Evolutionary conservation across 768 basidiomycete species (phyloP), one percentile per base, ranked within the genome.

Genomic region (Pulveroboletus ravenelii): DNA sequence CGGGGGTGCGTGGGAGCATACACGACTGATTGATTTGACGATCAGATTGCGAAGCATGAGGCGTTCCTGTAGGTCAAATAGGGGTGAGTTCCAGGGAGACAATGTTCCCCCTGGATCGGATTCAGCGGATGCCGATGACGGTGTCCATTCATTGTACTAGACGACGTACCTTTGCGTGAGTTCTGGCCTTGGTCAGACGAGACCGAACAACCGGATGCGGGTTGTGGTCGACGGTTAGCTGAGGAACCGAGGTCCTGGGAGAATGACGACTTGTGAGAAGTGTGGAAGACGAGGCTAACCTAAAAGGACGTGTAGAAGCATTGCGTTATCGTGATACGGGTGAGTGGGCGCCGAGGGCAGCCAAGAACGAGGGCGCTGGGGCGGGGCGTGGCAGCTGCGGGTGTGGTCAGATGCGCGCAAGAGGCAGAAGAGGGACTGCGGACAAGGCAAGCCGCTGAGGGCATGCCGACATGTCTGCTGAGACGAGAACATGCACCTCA

Each of bases 401-500:
- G 30, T 43, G 45, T 7, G 9, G 34, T 32, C 32, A 27, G 31
- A 45, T 40, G 5, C n/a, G 48, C 32, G 32, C 25, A n/a, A 23
- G 23, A 35, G 32, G 23, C 23, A 18, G 44, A 43, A 31, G n/a
- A n/a, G 40, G 42, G 34, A 18, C n/a, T 38, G 43, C 56, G 56
- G 56, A 38, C 6, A 58, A 54, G 54, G 48, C 12, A 32, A 31
- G 46, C 49, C 57, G 47, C 32, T 8, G 43, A 32, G 40, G 39
- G 23, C 17, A 44, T 59, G 55, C 50, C 50, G 50, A 56, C 34
- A 43, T 14, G 41, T 1, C 34, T 50, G 48, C 55, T 48, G 52
- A 57, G 45, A 48, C 51, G 58, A 32, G 47, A 42, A 62, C 62
- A 63, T 51, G 62, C 62, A 6, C 14, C 17, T 1, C 4, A 52